Conservation (phyloP, 2,329 filamentous ascomycete species). For the Cordyceps tenuipes region DNA sequence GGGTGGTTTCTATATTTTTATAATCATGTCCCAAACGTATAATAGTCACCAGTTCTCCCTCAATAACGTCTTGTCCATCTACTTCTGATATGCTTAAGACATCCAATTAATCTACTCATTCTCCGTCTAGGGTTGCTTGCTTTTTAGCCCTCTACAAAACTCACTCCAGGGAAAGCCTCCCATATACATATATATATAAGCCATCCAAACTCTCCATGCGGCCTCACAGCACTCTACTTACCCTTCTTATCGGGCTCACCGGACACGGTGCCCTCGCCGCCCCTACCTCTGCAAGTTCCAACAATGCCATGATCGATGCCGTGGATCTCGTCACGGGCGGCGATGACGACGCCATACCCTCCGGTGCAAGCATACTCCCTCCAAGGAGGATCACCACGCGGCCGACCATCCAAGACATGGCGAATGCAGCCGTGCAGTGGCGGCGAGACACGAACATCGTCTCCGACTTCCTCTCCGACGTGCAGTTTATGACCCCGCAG, state of each 20-base stretch:
- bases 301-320: neutral
- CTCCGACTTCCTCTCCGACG: constrained; percentile 13
- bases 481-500: constrained; percentile 7
- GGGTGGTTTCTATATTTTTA: neutral
- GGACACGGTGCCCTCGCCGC: neutral
- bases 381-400: too few species aligned
- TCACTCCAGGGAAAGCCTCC: neutral
- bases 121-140: neutral
- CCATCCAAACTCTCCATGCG: neutral
- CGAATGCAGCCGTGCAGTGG: constrained; percentile 1
- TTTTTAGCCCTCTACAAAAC: neutral
- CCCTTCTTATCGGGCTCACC: neutral
- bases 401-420: neutral
- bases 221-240: neutral
- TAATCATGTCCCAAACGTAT: neutral
- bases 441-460: constrained; percentile 13
- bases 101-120: neutral
- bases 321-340: neutral
- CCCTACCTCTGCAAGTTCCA: neutral
- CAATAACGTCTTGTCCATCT: neutral
- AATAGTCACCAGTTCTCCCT: neutral
- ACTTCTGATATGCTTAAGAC: neutral
- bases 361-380: too few species aligned
- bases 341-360: neutral
- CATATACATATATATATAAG: neutral